Evolutionary conservation across 2,329 filamentous ascomycete species (phyloP), one percentile per base, ranked within the genome.

Genomic region (Trichoderma guizhouense): DNA sequence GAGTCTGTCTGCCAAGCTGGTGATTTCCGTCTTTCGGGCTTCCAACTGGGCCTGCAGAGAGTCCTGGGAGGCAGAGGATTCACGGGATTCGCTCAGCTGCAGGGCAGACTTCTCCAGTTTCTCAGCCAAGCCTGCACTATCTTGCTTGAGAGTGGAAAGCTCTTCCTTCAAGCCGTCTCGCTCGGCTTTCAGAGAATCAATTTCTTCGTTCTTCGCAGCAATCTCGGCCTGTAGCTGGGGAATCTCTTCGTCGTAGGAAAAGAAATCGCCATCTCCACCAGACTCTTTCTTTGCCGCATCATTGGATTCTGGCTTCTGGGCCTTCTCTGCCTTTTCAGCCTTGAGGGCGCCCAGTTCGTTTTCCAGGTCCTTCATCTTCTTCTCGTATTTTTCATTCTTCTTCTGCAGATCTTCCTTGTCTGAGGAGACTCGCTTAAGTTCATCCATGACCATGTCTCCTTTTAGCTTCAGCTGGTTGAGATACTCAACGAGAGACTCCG

Each of bases 361-460:
- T 72, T 88, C 86, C 0, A 91, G 84, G 15, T 88, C 84, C 65
- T 87, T 87, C 1, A 90, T 83, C 66, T 88, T 87, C 78, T 91
- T 88, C 74, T 94, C 89, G 0, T 87, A 85, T 63, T 91, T 89
- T n/a, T 92, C 89, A 2, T 90, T 83, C 79, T 93, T 94, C 81
- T 91, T 92, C 80, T 94, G 95, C 73, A 92, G 86, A 18, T 90
- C 89, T 73, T 97, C 93, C 72, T 92, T 91, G 78, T 98, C 95
- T 4, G 88, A 87, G 0, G 94, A 92, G 0, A 98, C 90, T 14
- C 94, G 88, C 83, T 97, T 98, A 71, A 98, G 85, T 81, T 99
- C 96, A 60, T 97, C 92, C 88, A 97, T 91, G 3, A 97, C 91
- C 93, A 99, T 97, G 77, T 97, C 93, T 55, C 91, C 91, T 78